Base-by-base conservation (phyloP, 495 filamentous ascomycete species). In the Lepraria neglecta region DNA sequence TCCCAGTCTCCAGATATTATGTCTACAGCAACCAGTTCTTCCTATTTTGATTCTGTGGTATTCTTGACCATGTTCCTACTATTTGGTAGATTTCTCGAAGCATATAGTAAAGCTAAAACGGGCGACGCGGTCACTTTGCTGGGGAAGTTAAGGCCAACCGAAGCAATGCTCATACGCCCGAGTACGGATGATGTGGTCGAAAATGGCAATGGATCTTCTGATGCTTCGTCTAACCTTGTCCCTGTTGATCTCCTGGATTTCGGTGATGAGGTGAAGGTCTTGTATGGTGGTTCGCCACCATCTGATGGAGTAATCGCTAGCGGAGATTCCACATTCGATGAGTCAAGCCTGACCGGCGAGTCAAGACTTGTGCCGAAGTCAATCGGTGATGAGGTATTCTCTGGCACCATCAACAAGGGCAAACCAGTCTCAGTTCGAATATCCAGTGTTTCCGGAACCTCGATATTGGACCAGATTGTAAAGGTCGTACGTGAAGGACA, bases 41-140 rank as follows among this genome's bases (percentile, higher is more conserved):
- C 84, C 15, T 96, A 95, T 69, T 96, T 96, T 67, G 92, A 96
- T 71, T 89, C 90, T 4, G 92, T 95, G 3, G 88, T 95, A 2
- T 95, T 96, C 62, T 73, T 96, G 52, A 95, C 91, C 0, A 79
- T 96, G 58, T 96, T 96, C 69, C 82, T 96, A 50, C 82, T 96
- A 3, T 79, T 88, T 57, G 85, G 85, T 54, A 82, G 90, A 9
- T 82, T 85, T 53, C 80, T 96, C 48, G 91, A 96, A 73, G 86
- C 89, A 19, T 92, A 92, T 74, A 95, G 87, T 78, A 95, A 96
- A 74, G 84, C 89, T 0, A 90, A 87, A 68, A 88, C 91, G 0
- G 91, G 91, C 3, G 87, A 96, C 70, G 91, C 91, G 3, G 89
- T 96, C 6, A 81, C 85, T 54, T 80, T 84, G 42, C 76, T 96